Base-by-base conservation (phyloP, 139 green algal species). In the Limnomonas spitsbergensis region DNA sequence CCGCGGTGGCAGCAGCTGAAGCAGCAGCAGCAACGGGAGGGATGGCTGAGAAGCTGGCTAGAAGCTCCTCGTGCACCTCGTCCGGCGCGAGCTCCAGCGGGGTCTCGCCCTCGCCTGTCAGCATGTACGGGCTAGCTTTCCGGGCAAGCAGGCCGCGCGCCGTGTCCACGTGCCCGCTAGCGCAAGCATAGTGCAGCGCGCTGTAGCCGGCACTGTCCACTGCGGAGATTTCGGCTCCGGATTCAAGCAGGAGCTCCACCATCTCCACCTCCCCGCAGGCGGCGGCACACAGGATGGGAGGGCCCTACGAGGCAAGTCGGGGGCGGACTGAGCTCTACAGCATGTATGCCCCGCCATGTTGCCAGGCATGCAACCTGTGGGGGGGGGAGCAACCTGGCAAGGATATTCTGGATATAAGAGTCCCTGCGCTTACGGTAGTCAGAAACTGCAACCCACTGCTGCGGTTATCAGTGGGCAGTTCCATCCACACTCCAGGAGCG, bases 131-230 rank as follows among this genome's bases (percentile, higher is more conserved):
- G 27, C 27, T 34, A 7, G 61, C 61, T 20, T 20, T 20, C 29
- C 27, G 27, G 61, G 61, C 29, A 7, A 72, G 29, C 26, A 72
- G 61, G 26, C 6, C 26, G 27, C 29, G 29, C 26, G 61, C 81
- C 0, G 74, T 72, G 2, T 83, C 80, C 2, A 80, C 47, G 69
- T 90, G 83, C 3, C 76, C 81, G 4, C 78, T 69, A 24, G 38
- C 4, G 47, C 78, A 85, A 1, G 84, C 82, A 36, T 88, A 82
- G 73, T 91, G 87, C 53, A 91, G 79, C 1, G 87, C 87, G 1
- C 84, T 86, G 52, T 76, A 75, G 1, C 66, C 37, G 0, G 78
- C 53, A 38, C 69, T 47, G 70, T 91, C 87, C 47, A 20, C 20
- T 61, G 47, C 47, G 20, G 47, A 61, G 2, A 87, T 66, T 61